Conservation (phyloP, 805 yeast species). For the Candida xiaguanensis region DNA sequence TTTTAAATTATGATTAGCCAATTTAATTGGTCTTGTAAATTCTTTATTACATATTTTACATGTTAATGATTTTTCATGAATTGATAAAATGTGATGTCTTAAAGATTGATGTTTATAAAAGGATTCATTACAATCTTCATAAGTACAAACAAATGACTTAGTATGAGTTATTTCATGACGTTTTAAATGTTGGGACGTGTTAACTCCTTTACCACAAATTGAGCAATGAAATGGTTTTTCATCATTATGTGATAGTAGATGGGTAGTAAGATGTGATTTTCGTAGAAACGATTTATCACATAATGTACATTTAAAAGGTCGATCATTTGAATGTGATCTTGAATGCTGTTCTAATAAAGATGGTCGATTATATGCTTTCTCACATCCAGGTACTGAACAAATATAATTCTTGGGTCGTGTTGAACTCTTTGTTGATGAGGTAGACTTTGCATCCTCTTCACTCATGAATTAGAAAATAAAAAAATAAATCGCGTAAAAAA, state of each 20-base stretch:
- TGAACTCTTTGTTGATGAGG: constrained; percentile 16
- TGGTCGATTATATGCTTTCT: constrained; percentile 76
- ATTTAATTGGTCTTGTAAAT: constrained; percentile 61
- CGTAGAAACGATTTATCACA: constrained; percentile 70
- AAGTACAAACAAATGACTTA: constrained; percentile 54
- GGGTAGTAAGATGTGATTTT: constrained; percentile 79
- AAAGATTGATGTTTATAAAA: constrained; percentile 76
- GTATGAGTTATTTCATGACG: constrained; percentile 84
- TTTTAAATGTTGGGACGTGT: constrained; percentile 72
- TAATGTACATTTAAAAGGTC: constrained; percentile 66
- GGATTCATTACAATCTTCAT: constrained; percentile 59
- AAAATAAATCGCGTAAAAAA: not conserved
- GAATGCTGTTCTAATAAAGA: constrained; percentile 78
- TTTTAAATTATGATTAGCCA: constrained; percentile 63
- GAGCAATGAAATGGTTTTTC: constrained; percentile 70
- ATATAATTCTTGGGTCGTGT: constrained; percentile 54
- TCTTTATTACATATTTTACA: constrained; percentile 63
- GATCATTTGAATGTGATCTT: constrained; percentile 72
- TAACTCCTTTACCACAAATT: constrained; percentile 78
- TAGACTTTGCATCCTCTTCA: constrained; percentile 13
- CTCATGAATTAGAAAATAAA: constrained; percentile 7
- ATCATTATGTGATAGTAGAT: constrained; percentile 56
- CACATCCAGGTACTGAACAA: constrained; percentile 67
- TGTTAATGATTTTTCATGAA: constrained; percentile 54
- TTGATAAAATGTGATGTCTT: constrained; percentile 62